Evolutionary conservation across 2,329 filamentous ascomycete genomes (phyloP).

Genomic region (Corniculantispora saksenae): DNA sequence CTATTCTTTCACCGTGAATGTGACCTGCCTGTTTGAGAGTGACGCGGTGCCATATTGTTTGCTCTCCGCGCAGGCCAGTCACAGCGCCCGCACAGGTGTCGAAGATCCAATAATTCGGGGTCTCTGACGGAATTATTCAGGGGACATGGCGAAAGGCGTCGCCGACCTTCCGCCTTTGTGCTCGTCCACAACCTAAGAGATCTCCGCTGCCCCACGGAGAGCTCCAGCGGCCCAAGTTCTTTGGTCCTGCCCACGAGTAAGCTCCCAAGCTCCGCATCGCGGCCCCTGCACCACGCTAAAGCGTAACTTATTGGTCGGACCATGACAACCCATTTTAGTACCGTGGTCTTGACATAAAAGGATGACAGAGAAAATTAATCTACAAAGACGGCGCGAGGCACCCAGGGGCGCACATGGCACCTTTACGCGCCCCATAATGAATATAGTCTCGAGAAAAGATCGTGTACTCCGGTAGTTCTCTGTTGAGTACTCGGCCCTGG

Average conservation of each 20-base stretch:
- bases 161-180: conserved; percentile 4
- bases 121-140: neutral
- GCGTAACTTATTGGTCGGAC: neutral
- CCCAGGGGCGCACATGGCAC: neutral
- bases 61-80: neutral
- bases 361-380: neutral
- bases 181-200: neutral
- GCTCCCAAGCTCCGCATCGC: neutral
- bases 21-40: conserved; percentile 4
- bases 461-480: too few relatives aligned
- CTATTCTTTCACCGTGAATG: neutral
- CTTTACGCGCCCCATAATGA: too few relatives aligned
- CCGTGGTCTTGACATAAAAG: neutral
- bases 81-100: neutral
- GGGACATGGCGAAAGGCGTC: neutral
- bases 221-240: neutral
- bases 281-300: neutral
- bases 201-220: conserved; percentile 11
- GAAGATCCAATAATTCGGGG: neutral
- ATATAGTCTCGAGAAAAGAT: too few relatives aligned
- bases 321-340: neutral
- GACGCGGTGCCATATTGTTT: neutral
- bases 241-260: neutral
- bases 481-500: neutral
- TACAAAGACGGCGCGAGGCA: neutral